Base-by-base conservation (phyloP, 139 green algal species). In the Ostreobium quekettii region DNA sequence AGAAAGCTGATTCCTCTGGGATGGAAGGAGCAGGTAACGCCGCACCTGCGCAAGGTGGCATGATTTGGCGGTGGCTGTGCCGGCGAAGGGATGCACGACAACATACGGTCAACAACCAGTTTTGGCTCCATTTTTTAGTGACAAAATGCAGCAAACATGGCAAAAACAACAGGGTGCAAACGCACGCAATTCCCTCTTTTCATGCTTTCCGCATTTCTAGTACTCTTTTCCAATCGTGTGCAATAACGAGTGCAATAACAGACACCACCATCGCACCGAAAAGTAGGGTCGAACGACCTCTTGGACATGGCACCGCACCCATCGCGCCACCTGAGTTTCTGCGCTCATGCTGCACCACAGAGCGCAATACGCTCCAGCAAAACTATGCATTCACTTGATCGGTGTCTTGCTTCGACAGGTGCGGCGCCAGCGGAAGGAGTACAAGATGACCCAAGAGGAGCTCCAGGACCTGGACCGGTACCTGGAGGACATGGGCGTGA, bases 401-500 rank as follows among this genome's bases (percentile, higher is more conserved):
- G 11, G 42, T 53, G 11, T 53, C 42, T 53, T 19, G 42, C 19
- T n/a, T 19, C 15, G 11, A 11, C n/a, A 62, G 30, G 42, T 81
- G 42, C 39, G 38, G 6, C 67, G 49, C 2, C 48, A 60, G 24
- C 11, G 46, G 48, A 73, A 66, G 36, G 29, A 24, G 36, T 70
- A 58, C 65, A 70, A 36, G 36, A 61, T 74, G 67, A 70, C 53
- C 19, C 19, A n/a, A 8, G 15, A n/a, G 19, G 53, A 91, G 67
- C 67, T 84, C 11, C 53, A 85, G 36, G 81, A 90, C 15, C 76
- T 95, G 36, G 78, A 88, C 31, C 74, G 72, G 36, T 94, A 95
- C 68, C 75, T 95, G 53, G 47, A 80, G 38, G 72, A 85, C 59
- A 95, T 95, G 89, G 89, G 89, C 0, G 83, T 95, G 2, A 76